Evolutionary conservation across 208 protist genomes (phyloP), one percentile per base, ranked within the genome.

Genomic region (Acanthamoeba lenticulata): DNA sequence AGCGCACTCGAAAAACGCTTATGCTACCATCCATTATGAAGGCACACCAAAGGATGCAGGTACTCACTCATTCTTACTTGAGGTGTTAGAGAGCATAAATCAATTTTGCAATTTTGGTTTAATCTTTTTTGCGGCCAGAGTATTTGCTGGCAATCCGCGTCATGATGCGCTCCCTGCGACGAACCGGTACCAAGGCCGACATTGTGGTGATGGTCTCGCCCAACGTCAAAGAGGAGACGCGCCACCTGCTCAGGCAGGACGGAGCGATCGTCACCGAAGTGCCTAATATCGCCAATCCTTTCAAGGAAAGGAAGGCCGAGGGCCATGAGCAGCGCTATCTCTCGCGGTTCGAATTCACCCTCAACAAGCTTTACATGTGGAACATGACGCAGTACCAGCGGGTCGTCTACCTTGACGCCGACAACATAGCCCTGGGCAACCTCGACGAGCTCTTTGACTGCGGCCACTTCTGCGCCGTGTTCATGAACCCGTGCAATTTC

Each of bases 401-500:
- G 3, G 91, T 97, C 5, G 88, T 97, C 17, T 95, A 96, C 47
- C 65, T 97, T 44, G 96, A 97, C 67, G 95, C 96, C 3, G 96
- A 97, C 88, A 94, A 83, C 45, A 88, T 97, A 38, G 92, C 94
- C 17, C 44, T 97, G 40, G 57, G 92, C 74, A 96, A 97, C 77
- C 49, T 94, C 44, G 96, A 97, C 52, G 95, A 96, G 47, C 93
- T 97, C 32, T 97, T 97, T 52, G 36, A 90, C 44, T 97, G 96
- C 69, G 96, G 96, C 38, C 92, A 95, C 55, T 97, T 97, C 57
- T 97, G 96, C 88, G 96, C 95, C 45, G 95, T 96, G 27, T 97
- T 97, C 90, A 95, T 97, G 92, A 97, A 97, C 67, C 96, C 96
- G 2, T 93, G 94, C 86, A 95, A 95, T 60, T 97, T 97, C 44